Base-by-base conservation (phyloP, 208 protist genomes). In the Strigomonas galati region DNA sequence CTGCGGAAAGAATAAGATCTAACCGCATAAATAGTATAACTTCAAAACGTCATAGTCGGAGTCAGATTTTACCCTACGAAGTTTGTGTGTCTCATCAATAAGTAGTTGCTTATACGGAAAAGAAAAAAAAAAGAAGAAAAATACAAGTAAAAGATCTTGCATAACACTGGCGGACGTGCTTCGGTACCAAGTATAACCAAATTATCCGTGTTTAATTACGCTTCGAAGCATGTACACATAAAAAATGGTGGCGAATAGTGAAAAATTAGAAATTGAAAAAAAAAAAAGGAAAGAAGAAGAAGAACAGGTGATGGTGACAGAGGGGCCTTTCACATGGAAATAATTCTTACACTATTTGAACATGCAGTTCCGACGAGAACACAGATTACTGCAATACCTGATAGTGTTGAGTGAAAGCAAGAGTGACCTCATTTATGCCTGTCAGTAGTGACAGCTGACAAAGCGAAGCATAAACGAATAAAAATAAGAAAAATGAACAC, bases 31-130 rank as follows among this genome's bases (percentile, higher is more conserved):
- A 21, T 9, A 49, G 23, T 62, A 62, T 12, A 28, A 62, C 56
- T 62, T 62, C 56, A 62, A 40, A 62, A 51, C 26, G 56, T 62
- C 56, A 62, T 62, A 31, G 68, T 73, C 68, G 60, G 68, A 40
- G 44, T 79, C 77, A 79, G 77, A 79, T 82, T 82, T 82, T 82
- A 79, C 77, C 77, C 77, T 79, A 82, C 77, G 65, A 82, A 76
- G 68, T 76, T 66, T 49, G 28, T 54, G 48, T n/a, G 58, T 53
- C 40, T 57, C 64, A 44, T 62, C 44, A 60, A 14, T 54, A 14
- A 54, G 14, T 14, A 28, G 49, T 49, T 14, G 14, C 14, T 28
- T 14, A 54, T 23, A 4, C 7, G 5, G 49, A 3, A 30, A 54
- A 54, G 14, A 14, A 54, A 54, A 4, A 14, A 54, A 54, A 54